Percentiles rank a stretch among this genome's conserved stretches.
phyloP scores from a whole-genome alignment of 2,329 filamentous ascomycete genomes.

The Cladophialophora chaetospira region DNA sequence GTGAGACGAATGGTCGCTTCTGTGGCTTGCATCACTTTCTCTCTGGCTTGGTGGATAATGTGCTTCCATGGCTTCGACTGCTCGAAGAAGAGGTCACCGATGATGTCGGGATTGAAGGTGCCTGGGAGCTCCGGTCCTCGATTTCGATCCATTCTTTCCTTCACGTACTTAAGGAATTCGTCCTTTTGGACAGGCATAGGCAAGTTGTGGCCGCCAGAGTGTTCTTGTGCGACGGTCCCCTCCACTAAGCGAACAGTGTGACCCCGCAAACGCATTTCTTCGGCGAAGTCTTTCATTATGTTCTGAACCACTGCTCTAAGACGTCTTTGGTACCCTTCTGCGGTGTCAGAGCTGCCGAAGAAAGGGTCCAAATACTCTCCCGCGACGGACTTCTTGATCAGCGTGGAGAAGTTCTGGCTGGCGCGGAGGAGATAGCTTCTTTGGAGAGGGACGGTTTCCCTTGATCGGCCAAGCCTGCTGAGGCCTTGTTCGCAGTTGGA shows the following conservation, averaged over 20 bases:
- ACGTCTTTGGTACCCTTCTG: slow-evolving; percentile 35
- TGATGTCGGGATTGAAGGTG: slow-evolving; percentile 59
- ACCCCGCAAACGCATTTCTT: too few relatives aligned
- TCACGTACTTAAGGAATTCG: slow-evolving; percentile 41
- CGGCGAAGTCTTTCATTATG: slow-evolving; percentile 24
- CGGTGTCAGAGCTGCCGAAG: slow-evolving; percentile 35
- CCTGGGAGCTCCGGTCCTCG: slow-evolving; percentile 60
- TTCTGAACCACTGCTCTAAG: slow-evolving; percentile 39
- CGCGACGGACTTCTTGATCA: slow-evolving; percentile 35
- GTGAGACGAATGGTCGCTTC: slow-evolving; percentile 41
- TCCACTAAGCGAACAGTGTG: too few relatives aligned
- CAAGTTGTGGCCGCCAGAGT: slow-evolving; percentile 20
- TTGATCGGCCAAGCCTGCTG: slow-evolving; percentile 14
- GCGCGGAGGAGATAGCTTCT: slow-evolving; percentile 27
- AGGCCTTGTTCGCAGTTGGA: slow-evolving; percentile 12
- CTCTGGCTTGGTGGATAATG: slow-evolving; percentile 43
- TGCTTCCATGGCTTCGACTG: slow-evolving; percentile 59
- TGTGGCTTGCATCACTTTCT: slow-evolving; percentile 39
- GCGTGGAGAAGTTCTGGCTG: slow-evolving; percentile 29
- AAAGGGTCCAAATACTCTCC: slow-evolving; percentile 41
- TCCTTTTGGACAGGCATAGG: slow-evolving; percentile 20
- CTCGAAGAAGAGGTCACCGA: slow-evolving; percentile 61
- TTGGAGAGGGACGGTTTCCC: slow-evolving; percentile 24
- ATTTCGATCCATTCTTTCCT: slow-evolving; percentile 46
- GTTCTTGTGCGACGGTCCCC: too few relatives aligned